These are phyloP conservation scores for Dactylorhiza incarnata DNA, from an alignment of 106 monocot genomes.

Conservation along the genomic window DNA sequence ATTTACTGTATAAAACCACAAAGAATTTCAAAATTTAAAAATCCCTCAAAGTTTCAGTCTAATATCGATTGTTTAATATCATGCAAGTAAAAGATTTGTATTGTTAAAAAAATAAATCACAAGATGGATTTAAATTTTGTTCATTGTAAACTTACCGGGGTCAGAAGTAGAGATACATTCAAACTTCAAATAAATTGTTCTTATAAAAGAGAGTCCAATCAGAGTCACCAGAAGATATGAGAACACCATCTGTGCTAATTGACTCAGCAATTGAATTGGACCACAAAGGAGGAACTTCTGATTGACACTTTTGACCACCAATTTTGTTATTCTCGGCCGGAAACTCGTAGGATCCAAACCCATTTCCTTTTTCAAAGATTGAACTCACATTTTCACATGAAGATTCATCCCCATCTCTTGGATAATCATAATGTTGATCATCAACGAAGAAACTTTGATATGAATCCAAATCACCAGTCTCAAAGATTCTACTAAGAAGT, in stretches of 20 bases:
- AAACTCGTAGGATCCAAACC: constrained; percentile 26
- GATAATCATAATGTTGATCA: constrained; percentile 23
- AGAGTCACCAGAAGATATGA: constrained; percentile 61
- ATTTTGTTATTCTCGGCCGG: neutral
- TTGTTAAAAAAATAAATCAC: neutral
- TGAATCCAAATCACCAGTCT: constrained; percentile 49
- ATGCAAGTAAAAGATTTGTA: too few species aligned
- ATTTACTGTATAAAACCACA: too few species aligned
- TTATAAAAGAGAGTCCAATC: constrained; percentile 78
- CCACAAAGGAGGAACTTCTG: neutral
- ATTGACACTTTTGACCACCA: constrained; percentile 6
- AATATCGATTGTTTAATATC: too few species aligned
- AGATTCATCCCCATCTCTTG: constrained; percentile 12
- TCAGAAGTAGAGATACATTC: constrained; percentile 8
- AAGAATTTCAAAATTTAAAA: too few species aligned
- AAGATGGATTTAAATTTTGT: neutral
- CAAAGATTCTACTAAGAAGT: constrained; percentile 67
- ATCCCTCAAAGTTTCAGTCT: too few species aligned
- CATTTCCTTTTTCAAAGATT: constrained; percentile 12
- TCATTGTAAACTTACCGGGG: neutral
- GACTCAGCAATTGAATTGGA: constrained; percentile 44
- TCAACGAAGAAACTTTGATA: constrained; percentile 34
- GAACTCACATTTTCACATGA: constrained; percentile 7
- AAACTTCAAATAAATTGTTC: constrained; percentile 60
- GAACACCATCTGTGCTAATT: constrained; percentile 31